Evolutionary conservation across 306 rosid species (phyloP), one percentile per base, ranked within the genome.

Genomic region (Cucumis cinereus): DNA sequence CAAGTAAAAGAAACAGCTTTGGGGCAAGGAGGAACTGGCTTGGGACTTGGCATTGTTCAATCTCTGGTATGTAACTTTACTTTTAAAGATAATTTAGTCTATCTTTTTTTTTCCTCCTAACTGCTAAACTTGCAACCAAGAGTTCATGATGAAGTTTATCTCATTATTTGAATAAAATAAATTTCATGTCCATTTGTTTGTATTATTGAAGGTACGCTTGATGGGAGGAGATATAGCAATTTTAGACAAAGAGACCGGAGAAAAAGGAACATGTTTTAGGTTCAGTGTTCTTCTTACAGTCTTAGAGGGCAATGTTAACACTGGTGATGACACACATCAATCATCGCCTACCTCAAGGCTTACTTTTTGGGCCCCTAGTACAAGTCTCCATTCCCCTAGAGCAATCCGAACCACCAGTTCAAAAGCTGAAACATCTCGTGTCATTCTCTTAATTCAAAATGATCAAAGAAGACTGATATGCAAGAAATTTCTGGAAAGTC

Each of bases 21-120:
- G 68, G 88, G 88, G 16, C 84, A 77, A 74, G 91, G 85, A 50
- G 97, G 96, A 82, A 90, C 96, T 82, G 97, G 98, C 72, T 88
- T 93, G 72, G 97, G 98, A 84, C 96, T 93, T 67, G 97, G 97
- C 45, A 93, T 93, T 77, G 96, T 93, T 62, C 90, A 88, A 11
- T 91, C 97, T 6, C 49, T 91, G 88, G 98, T 91, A 84, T 23
- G 87, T 75, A 69, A 45, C 74, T 69, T 20, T 4, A 36, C 53
- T 4, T 36, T 64, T 38, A 30, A 60, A 28, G 67, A 28, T 28
- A 28, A 60, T 13, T 11, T 60, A 20, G 36, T 73, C 7, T 73
- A 4, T 54, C 24, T 33, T 33, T 74, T 41, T 40, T 2, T 38
- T 33, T 4, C 22, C 13, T 1, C 7, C 26, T 19, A 7, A 36